Evolutionary conservation across 352 stramenopile species (phyloP), one percentile per base, ranked within the genome.

Genomic region (Globisporangium rhizosaccharum): DNA sequence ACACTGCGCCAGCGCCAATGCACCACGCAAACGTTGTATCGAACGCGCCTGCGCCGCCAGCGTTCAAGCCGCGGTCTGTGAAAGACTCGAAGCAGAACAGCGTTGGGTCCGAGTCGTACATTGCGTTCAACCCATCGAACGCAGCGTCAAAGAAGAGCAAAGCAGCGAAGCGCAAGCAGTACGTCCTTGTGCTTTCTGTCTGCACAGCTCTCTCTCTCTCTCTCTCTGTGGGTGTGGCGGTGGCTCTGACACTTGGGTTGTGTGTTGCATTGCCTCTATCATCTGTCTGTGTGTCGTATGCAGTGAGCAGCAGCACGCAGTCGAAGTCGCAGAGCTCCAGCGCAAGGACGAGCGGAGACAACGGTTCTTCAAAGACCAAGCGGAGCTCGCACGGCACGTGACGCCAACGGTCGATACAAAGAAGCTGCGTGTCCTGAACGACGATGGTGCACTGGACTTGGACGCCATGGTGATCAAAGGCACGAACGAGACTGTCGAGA

Each of bases 401-500:
- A 84, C 72, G 8, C 82, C 82, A 1, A 86, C 66, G 4, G 79
- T 92, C 45, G 82, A 92, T 59, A 77, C 76, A 17, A 84, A 75
- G 53, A 88, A 75, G 55, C 65, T 92, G 28, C 80, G 85, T 56
- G 86, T 96, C 14, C 45, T 96, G 23, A 94, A 76, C 36, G 54
- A 68, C 17, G 82, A 94, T 14, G 86, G 86, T 44, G 86, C 93
- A 51, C 63, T 96, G 61, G 85, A 96, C 53, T 60, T 92, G 18
- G 87, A 90, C 25, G 85, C 85, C 26, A 94, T 96, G 85, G 80
- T 87, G 26, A 96, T 98, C 57, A 96, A 95, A 72, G 97, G 97
- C 65, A 99, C 94, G 61, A 98, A 91, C 68, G 66, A 88, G 64
- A 92, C 73, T 7, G 73, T 99, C 57, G 97, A 99, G 79, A 99